Evolutionary conservation across 2,329 filamentous ascomycete genomes (phyloP), one percentile per base, ranked within the genome.

Genomic region (Colletotrichum nymphaeae): DNA sequence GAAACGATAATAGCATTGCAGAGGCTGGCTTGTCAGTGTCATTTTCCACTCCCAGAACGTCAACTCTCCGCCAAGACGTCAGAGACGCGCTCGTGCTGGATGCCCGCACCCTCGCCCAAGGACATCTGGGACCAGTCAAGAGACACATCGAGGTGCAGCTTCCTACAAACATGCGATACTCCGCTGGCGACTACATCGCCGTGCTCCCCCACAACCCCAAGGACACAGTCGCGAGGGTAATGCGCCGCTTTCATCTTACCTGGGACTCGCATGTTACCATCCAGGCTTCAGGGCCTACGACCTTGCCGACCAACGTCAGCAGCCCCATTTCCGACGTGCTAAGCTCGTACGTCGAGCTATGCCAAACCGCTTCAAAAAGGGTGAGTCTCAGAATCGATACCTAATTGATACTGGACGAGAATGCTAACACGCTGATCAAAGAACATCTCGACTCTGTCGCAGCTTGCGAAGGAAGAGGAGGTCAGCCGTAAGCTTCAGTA

Each of bases 101-200:
- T 5, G 86, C 88, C 24, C 82, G 83, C 22, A 77, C 83, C 0
- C 82, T 93, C 16, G 91, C 86, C 0, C 19, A 37, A 26, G 80
- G 16, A 75, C 85, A 83, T 0, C 85, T 86, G 28, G 84, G 89
- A 0, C 84, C 85, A 42, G 86, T 85, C 24, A 95, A 94, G 84
- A 88, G 89, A 22, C 88, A 92, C 74, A 88, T 94, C 16, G 90
- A 91, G 75, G 90, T 95, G 37, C 88, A 90, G 71, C 85, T 96
- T 1, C 93, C 94, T 0, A 88, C 86, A 0, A 89, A 88, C 63
- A 86, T 91, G 85, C 87, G 86, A 0, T 96, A 95, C 81, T 87
- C 88, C 42, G 89, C 92, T 2, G 94, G 94, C 16, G 94, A 96
- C 78, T 96, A 97, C 78, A 87, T 96, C 1, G 92, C 93, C 0